phyloP scores from a whole-genome alignment of 2,329 filamentous ascomycete genomes.

The Nigrograna mackinnonii region DNA sequence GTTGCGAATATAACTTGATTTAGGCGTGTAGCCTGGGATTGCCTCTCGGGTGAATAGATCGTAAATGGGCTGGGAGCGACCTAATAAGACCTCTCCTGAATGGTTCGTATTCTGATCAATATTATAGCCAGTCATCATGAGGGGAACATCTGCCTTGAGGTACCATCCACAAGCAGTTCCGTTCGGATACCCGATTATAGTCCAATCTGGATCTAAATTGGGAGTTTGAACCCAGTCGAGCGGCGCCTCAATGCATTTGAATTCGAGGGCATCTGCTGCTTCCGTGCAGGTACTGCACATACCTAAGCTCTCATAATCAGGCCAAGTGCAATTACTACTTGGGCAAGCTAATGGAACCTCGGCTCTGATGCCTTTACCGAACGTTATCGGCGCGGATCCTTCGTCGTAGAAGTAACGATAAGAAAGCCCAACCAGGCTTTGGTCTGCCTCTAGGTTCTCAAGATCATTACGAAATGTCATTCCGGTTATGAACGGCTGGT shows the following conservation, averaged over 20 bases:
- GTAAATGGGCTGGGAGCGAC: not conserved
- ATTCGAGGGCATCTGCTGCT: slow-evolving; percentile 5
- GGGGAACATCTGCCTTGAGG: slow-evolving; percentile 5
- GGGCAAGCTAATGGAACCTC: slow-evolving; percentile 31
- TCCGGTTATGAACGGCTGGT: not conserved
- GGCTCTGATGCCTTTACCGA: slow-evolving; percentile 25
- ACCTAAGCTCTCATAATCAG: slow-evolving; percentile 23
- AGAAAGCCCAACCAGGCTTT: no score
- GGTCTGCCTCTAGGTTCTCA: slow-evolving; percentile 1
- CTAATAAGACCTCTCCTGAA: not conserved
- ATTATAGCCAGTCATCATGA: slow-evolving; percentile 13
- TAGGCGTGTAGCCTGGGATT: slow-evolving; percentile 2
- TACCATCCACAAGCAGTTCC: slow-evolving; percentile 10
- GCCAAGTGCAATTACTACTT: slow-evolving; percentile 33
- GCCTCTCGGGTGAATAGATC: not conserved
- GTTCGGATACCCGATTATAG: slow-evolving; percentile 3
- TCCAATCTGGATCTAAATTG: no score
- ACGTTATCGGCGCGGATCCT: slow-evolving; percentile 17
- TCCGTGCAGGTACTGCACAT: slow-evolving; percentile 28
- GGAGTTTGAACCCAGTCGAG: slow-evolving; percentile 3
- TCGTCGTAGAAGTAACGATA: slow-evolving; percentile 22
- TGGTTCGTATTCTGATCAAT: not conserved
- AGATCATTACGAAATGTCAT: no score
- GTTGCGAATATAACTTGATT: slow-evolving; percentile 14
- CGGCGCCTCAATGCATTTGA: slow-evolving; percentile 8